A percentile compares a stretch with the other conserved stretches of the same genome.
Conservation (phyloP, 768 basidiomycete genomes). For the Neoboletus subvelutipes region DNA sequence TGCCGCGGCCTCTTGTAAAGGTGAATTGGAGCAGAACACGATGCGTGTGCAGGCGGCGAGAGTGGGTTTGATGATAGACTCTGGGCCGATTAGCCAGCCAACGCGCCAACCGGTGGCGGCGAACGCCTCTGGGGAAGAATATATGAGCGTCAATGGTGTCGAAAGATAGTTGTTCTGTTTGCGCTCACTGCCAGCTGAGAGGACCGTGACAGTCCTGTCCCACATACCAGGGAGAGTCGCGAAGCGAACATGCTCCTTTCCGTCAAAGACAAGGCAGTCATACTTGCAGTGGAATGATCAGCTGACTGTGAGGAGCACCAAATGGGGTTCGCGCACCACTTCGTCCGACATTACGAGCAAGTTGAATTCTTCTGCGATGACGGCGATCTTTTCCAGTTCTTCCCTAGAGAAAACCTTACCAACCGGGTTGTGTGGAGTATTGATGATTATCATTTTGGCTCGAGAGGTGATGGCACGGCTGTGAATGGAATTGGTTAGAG, state of each 20-base stretch:
- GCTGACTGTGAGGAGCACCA: not conserved
- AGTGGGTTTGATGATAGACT: slow-evolving; percentile 78
- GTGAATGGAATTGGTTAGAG: slow-evolving; percentile 7
- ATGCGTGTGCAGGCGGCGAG: slow-evolving; percentile 91
- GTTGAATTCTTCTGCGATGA: slow-evolving; percentile 87
- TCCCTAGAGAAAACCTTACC: slow-evolving; percentile 89
- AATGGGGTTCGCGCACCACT: slow-evolving; percentile 63
- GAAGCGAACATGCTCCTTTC: slow-evolving; percentile 86
- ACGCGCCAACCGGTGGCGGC: slow-evolving; percentile 97
- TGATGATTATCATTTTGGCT: slow-evolving; percentile 93
- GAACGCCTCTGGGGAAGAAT: slow-evolving; percentile 70
- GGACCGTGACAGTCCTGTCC: slow-evolving; percentile 95
- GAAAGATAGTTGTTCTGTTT: not conserved
- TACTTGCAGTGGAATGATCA: slow-evolving; percentile 52
- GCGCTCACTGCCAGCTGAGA: slow-evolving; percentile 87
- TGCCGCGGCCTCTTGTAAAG: slow-evolving; percentile 92
- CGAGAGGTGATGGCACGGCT: slow-evolving; percentile 83
- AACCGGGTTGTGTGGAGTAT: slow-evolving; percentile 98
- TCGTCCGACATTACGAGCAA: slow-evolving; percentile 93
- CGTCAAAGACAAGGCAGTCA: slow-evolving; percentile 88
- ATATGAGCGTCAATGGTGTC: not conserved
- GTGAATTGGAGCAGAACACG: slow-evolving; percentile 93
- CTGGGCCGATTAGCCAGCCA: slow-evolving; percentile 92
- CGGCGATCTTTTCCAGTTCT: slow-evolving; percentile 85
- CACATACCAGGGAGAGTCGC: slow-evolving; percentile 97